A percentile compares a stretch with the other conserved stretches of the same genome.
Conservation (phyloP, 805 yeast species). For the Ascoidea rubescens region DNA sequence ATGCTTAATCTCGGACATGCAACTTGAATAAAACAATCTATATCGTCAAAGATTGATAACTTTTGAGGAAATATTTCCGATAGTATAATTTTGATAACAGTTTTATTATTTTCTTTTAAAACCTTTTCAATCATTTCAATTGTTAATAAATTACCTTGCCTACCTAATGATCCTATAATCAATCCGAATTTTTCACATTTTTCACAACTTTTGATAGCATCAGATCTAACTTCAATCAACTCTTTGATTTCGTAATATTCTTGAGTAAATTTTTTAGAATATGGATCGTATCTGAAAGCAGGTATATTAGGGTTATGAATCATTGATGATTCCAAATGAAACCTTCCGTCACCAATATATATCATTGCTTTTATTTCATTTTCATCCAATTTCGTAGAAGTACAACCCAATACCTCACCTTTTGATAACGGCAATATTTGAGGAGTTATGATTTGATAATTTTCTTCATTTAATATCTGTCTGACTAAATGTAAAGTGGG, state of each 20-base stretch:
- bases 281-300: slow-evolving; percentile 92
- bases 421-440: slow-evolving; percentile 86
- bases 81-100: slow-evolving; percentile 67
- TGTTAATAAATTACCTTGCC: slow-evolving; percentile 85
- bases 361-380: slow-evolving; percentile 65
- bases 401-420: slow-evolving; percentile 95
- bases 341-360: slow-evolving; percentile 91
- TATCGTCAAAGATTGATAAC: slow-evolving; percentile 79
- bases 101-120: slow-evolving; percentile 40
- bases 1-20: slow-evolving; percentile 95
- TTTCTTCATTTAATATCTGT: slow-evolving; percentile 37
- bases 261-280: slow-evolving; percentile 77
- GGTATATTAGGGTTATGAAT: slow-evolving; percentile 90
- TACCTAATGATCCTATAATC: slow-evolving; percentile 84
- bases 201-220: slow-evolving; percentile 56
- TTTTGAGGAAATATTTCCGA: slow-evolving; percentile 93
- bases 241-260: slow-evolving; percentile 84
- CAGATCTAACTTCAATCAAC: slow-evolving; percentile 56
- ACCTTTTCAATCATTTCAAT: slow-evolving; percentile 47
- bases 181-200: slow-evolving; percentile 60
- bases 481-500: slow-evolving; percentile 79
- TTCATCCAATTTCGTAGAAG: slow-evolving; percentile 67
- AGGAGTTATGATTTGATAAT: slow-evolving; percentile 64
- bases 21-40: slow-evolving; percentile 92
- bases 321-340: slow-evolving; percentile 93